Conservation (phyloP, 495 filamentous ascomycete genomes). For the Saxispiralis lemnorum region DNA sequence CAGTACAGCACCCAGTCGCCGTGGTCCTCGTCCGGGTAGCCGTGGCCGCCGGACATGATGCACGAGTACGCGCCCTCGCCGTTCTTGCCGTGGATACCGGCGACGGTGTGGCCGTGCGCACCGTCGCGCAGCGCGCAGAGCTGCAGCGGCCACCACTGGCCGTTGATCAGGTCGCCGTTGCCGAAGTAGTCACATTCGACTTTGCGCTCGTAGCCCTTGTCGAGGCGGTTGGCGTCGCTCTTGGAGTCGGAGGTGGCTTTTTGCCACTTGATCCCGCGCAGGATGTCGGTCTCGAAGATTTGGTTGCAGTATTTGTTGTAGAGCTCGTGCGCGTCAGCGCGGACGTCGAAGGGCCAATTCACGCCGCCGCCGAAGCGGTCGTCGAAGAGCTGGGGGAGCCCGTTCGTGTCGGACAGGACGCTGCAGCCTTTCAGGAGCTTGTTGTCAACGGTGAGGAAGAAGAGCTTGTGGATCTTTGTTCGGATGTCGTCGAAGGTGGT, state of each 20-base stretch:
- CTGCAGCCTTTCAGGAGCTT: constrained; percentile 4
- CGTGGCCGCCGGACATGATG: constrained; percentile 23
- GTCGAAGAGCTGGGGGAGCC: constrained; percentile 24
- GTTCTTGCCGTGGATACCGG: constrained; percentile 29
- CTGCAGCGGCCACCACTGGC: constrained; percentile 40
- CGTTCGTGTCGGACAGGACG: constrained; percentile 25
- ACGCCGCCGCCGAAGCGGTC: constrained; percentile 3
- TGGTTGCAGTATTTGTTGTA: constrained; percentile 25
- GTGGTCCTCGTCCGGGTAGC: constrained; percentile 29
- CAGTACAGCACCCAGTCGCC: constrained; percentile 35
- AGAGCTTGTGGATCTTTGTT: constrained; percentile 1
- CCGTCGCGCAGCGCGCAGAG: constrained; percentile 37
- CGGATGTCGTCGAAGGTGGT: not conserved
- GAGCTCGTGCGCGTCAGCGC: constrained; percentile 25
- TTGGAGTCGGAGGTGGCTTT: not conserved
- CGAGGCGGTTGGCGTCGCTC: constrained; percentile 3
- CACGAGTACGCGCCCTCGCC: constrained; percentile 26
- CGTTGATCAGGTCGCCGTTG: constrained; percentile 30
- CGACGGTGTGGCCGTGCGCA: constrained; percentile 36
- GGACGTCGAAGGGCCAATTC: constrained; percentile 27
- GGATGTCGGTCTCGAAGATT: constrained; percentile 28
- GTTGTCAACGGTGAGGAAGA: constrained; percentile 1
- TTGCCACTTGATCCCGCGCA: constrained; percentile 30
- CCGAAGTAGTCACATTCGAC: constrained; percentile 27
- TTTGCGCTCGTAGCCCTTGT: constrained; percentile 15